Evolutionary conservation across 2,329 filamentous ascomycete genomes (phyloP).

Genomic region (Pseudogymnoascus sp.): DNA sequence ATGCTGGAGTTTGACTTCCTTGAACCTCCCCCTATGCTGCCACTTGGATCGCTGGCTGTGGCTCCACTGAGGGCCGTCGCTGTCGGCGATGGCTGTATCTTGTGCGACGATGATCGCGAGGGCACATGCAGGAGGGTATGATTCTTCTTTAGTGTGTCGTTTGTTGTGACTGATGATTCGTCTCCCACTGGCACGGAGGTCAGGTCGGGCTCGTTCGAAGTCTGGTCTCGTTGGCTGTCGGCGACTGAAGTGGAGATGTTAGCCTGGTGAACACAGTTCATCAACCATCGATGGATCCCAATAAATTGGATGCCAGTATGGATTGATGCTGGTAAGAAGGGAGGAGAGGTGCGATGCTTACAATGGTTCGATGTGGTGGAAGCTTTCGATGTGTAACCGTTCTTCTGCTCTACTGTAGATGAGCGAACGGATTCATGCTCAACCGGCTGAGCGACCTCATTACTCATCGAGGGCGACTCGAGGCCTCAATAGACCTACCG

Average conservation of each 20-base stretch:
- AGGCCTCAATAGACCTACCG: slow-evolving; percentile 10
- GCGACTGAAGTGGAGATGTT: not conserved
- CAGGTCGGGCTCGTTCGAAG: not conserved
- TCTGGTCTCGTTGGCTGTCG: not conserved
- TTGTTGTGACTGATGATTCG: slow-evolving; percentile 1
- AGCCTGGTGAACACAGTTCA: not conserved
- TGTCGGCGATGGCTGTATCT: slow-evolving; percentile 50
- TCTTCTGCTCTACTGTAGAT: slow-evolving; percentile 23
- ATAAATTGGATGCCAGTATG: not conserved
- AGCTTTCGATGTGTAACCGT: slow-evolving; percentile 23
- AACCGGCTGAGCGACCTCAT: slow-evolving; percentile 28
- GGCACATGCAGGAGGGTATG: slow-evolving; percentile 48
- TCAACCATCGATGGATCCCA: not conserved
- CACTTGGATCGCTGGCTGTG: slow-evolving; percentile 49
- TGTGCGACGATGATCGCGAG: slow-evolving; percentile 54
- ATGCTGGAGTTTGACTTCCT: slow-evolving; percentile 59
- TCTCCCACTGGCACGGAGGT: not conserved
- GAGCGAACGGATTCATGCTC: slow-evolving; percentile 27
- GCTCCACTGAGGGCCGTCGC: slow-evolving; percentile 51
- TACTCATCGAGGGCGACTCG: slow-evolving; percentile 30
- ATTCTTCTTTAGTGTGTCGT: slow-evolving; percentile 30
- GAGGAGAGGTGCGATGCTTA: not conserved
- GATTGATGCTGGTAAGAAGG: not conserved
- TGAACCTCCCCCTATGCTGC: slow-evolving; percentile 55
- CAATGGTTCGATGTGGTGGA: slow-evolving; percentile 24